phyloP scores from a whole-genome alignment of 495 filamentous ascomycete species.

The Friedmanniomyces simplex region DNA sequence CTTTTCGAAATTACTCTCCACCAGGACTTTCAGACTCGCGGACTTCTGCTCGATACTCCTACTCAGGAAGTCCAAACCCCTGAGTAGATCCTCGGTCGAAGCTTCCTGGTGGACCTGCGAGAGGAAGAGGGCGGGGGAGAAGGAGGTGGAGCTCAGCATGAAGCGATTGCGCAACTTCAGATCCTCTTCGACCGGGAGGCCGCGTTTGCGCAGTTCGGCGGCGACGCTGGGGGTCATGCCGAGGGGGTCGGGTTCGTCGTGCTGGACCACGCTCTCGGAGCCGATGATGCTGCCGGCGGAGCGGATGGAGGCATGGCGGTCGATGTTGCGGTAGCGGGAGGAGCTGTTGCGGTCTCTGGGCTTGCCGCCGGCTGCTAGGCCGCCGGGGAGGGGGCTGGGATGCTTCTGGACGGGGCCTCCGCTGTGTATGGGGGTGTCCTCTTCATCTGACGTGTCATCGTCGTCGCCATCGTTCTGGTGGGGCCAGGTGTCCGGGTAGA shows the following conservation, averaged over 20 bases:
- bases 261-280: constrained; percentile 65
- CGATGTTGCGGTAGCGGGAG: constrained; percentile 51
- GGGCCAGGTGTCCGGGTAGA: constrained; percentile 81
- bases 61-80: constrained; percentile 72
- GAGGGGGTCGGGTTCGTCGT: constrained; percentile 85
- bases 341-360: neutral
- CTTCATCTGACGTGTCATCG: constrained; percentile 52
- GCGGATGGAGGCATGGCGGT: constrained; percentile 57
- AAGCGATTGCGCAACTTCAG: constrained; percentile 72
- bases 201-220: constrained; percentile 58
- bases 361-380: neutral
- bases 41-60: constrained; percentile 94
- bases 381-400: neutral
- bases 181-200: constrained; percentile 80
- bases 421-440: neutral
- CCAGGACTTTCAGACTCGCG: constrained; percentile 84
- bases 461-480: constrained; percentile 58
- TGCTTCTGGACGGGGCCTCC: neutral
- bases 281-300: constrained; percentile 49
- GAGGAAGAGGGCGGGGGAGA: constrained; percentile 83
- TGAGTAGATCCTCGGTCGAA: constrained; percentile 65
- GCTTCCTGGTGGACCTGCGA: constrained; percentile 80
- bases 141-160: constrained; percentile 86
- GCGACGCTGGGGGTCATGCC: constrained; percentile 78
- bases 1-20: constrained; percentile 94